Base-by-base conservation (phyloP, 495 filamentous ascomycete genomes). In the Chlorociboria aeruginascens region DNA sequence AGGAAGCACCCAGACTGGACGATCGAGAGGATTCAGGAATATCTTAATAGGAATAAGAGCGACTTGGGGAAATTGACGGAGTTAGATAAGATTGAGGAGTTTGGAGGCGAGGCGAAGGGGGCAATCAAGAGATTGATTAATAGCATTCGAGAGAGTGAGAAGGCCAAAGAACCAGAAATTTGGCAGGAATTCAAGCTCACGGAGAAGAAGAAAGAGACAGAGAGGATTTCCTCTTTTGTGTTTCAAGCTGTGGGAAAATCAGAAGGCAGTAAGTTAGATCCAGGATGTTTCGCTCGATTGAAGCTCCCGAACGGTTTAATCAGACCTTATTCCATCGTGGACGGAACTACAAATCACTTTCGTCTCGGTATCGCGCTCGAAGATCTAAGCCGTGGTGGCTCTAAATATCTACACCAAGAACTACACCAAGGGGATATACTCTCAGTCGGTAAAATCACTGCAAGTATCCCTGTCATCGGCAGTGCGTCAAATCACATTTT, bases 21-120 rank as follows among this genome's bases (percentile, higher is more conserved):
- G 3, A 66, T 80, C 39, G 72, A 71, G 55, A 54, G 69, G 10
- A 56, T 80, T 2, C 73, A 77, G 54, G 67, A 75, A 49, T 78
- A 73, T 48, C 58, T 78, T 37, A 71, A 77, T 56, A 54, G 68
- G 6, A 67, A 67, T 32, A 64, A 56, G 37, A 61, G 58, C 16
- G 63, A 78, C 50, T 51, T 53, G 0, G 64, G 55, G 28, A 64
- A 63, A 57, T 68, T 78, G 52, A 61, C 61, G 43, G 63, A 69
- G 54, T 59, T 78, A 1, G 61, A 67, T 0, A 50, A 43, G 1
- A 63, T 80, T 7, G 51, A 53, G 1, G 69, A 65, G 51, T 65
- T 80, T 34, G 73, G 75, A 3, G 55, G 60, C 1, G 71, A 74
- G 51, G 67, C 64, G 36, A 61, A 68, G 33, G 56, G 53, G 0